A percentile compares a stretch with the other conserved stretches of the same genome.
Evolutionary conservation across 805 yeast genomes (phyloP).

Genomic region (Geotrichum ghanense): DNA sequence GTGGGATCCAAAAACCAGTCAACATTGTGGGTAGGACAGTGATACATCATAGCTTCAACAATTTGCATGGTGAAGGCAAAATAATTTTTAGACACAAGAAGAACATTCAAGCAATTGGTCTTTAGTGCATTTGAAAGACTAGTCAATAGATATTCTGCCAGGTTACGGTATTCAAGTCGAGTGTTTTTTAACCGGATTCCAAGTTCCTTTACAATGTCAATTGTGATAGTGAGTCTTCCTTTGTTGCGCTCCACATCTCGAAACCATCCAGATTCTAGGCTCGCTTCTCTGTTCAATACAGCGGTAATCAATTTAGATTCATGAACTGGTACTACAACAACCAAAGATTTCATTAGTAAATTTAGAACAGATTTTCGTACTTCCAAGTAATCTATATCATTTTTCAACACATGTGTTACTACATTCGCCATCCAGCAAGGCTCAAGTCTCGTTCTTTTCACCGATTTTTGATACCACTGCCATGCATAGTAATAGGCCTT

Average conservation of each 20-base stretch:
- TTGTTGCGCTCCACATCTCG: background rate
- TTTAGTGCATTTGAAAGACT: background rate
- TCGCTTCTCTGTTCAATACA: background rate
- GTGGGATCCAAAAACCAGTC: conserved; percentile 1
- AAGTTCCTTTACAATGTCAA: background rate
- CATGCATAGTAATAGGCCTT: background rate
- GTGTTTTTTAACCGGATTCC: background rate
- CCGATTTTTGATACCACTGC: background rate
- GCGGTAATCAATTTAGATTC: background rate
- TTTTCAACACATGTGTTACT: background rate
- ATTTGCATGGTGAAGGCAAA: background rate
- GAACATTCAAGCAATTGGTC: background rate
- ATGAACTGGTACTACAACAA: background rate
- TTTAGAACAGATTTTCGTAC: background rate
- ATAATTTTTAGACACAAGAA: background rate
- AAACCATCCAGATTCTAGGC: background rate
- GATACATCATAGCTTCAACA: background rate
- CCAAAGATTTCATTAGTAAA: background rate
- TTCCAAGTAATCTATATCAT: background rate
- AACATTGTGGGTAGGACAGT: background rate
- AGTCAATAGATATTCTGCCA: background rate
- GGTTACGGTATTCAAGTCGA: background rate
- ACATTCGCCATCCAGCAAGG: background rate
- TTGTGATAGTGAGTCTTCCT: no score
- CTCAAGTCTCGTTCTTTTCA: background rate